Conservation (phyloP, 2,329 filamentous ascomycete genomes). For the Diaporthe capsici region DNA sequence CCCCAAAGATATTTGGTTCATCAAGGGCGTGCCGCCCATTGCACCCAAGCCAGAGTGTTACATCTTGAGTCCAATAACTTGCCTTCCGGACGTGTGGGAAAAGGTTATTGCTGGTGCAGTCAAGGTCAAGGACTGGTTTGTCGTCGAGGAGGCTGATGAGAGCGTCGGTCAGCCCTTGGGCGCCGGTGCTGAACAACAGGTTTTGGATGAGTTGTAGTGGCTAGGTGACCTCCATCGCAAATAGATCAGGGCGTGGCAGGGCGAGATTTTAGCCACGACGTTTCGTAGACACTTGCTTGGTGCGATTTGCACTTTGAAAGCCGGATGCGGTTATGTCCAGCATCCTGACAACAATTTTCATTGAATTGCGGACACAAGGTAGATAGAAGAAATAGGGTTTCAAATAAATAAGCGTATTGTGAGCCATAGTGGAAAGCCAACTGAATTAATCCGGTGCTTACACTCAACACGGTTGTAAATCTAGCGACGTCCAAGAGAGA, state of each 20-base stretch:
- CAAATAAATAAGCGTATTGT: too few species aligned
- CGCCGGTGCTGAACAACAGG: not conserved
- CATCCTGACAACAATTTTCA: too few species aligned
- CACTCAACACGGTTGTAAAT: not conserved
- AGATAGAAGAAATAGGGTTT: too few species aligned
- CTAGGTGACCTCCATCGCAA: not conserved
- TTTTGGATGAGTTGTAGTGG: not conserved
- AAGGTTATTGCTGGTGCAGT: constrained; percentile 41
- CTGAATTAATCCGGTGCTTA: not conserved
- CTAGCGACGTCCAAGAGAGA: too few species aligned
- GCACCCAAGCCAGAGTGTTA: constrained; percentile 42
- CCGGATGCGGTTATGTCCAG: too few species aligned
- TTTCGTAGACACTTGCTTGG: not conserved
- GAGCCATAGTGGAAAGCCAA: too few species aligned
- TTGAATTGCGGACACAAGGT: too few species aligned
- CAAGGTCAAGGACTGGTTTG: constrained; percentile 44
- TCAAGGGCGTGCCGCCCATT: constrained; percentile 38
- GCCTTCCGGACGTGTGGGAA: constrained; percentile 42
- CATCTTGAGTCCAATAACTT: constrained; percentile 42
- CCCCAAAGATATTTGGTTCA: constrained; percentile 38
- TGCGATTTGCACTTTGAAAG: not conserved
- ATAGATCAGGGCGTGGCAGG: rapidly evolving
- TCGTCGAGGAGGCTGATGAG: constrained; percentile 38
- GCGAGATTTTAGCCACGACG: too few species aligned
- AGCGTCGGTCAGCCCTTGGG: not conserved